Base-by-base conservation (phyloP, 345 rosid species). In the Salix caprea region DNA sequence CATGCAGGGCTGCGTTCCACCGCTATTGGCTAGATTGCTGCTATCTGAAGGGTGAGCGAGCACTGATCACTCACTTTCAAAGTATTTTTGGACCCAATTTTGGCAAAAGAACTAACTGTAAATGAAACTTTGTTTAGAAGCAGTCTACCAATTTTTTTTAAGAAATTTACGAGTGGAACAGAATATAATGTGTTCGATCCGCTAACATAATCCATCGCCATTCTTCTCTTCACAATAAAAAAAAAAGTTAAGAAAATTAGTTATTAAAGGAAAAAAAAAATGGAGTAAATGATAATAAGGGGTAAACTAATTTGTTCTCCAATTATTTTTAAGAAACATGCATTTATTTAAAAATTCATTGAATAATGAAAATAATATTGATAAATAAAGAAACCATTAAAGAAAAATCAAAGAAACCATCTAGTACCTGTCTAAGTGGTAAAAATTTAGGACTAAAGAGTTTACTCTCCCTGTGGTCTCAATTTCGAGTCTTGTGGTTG, bases 61-160 rank as follows among this genome's bases (percentile, higher is more conserved):
- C 36, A 34, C 36, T 34, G 30, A 2, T 48, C 62, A 18, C 74
- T 54, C 64, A 13, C 74, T 50, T 71, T 71, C 24, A 71, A 52
- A 52, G 65, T 23, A 50, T 50, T 26, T 48, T 44, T 14, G 24
- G 36, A 30, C 4, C 6, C 46, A 6, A 13, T 70, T 70, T 44
- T 48, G 4, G 60, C 5, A 48, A 70, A 70, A 28, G 61, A 69
- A 50, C 24, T 26, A 28, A 1, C 30, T 28, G 73, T 69, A 70
- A 70, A 70, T 70, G 62, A 70, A 70, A 71, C 74, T 71, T 71
- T 71, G 42, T 32, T 71, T 12, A 52, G 52, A 71, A 71, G 74
- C 64, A 71, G 18, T 52, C 16, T 8, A 18, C 16, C 56, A 71
- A 71, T 65, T 34, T 34, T 54, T 7, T 54, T 52, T 28, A 26